Percentiles rank a stretch among this genome's conserved stretches.
phyloP scores from a whole-genome alignment of 2,329 filamentous ascomycete genomes.

The Cordyceps javanica region DNA sequence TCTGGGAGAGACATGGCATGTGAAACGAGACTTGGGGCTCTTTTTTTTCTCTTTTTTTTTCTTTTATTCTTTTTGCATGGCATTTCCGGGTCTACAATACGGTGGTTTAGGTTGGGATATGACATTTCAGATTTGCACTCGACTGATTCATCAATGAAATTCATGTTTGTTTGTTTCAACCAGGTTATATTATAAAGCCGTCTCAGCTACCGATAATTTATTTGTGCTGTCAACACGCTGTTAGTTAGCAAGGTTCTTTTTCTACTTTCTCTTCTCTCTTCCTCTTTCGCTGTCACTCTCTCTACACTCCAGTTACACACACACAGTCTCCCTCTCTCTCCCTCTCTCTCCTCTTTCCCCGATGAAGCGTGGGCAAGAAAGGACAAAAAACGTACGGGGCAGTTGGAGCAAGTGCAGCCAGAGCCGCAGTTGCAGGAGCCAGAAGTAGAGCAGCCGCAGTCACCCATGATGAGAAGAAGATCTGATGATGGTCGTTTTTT shows the following conservation, averaged over 20 bases:
- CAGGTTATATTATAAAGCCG: constrained; percentile 23
- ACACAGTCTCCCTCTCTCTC: no score
- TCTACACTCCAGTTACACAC: no score
- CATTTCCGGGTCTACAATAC: no score
- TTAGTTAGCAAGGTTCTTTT: no score
- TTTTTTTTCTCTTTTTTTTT: neutral
- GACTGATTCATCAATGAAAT: neutral
- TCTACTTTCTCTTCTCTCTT: no score
- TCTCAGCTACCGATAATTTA: constrained; percentile 15
- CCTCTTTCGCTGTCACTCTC: no score
- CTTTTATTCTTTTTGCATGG: neutral
- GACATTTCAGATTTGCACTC: neutral
- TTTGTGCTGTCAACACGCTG: constrained; percentile 14
- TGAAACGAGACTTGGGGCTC: neutral
- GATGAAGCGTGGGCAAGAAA: no score
- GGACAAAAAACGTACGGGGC: constrained; percentile 32
- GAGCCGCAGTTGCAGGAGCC: constrained; percentile 37
- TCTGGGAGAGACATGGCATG: neutral
- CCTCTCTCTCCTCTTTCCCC: no score
- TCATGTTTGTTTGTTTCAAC: no score
- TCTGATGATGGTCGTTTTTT: no score
- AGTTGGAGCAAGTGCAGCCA: constrained; percentile 35
- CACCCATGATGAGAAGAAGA: constrained; percentile 35
- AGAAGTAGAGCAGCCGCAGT: constrained; percentile 35
- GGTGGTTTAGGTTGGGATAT: neutral